phyloP scores from a whole-genome alignment of 352 stramenopile genomes.

The Ophiocytium majus region DNA sequence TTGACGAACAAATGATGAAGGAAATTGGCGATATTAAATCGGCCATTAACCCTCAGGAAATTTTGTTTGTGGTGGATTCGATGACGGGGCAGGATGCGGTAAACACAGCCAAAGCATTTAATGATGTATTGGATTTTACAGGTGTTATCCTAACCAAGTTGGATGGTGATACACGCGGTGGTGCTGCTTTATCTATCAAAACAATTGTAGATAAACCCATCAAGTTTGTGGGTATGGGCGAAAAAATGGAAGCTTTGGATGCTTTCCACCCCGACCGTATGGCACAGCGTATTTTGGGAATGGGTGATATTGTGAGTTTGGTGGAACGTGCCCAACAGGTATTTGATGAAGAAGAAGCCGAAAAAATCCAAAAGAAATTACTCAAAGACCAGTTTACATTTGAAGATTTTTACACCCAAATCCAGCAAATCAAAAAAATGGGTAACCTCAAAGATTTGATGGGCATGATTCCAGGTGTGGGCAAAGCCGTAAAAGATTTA shows the following conservation, averaged over 20 bases:
- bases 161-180: slow-evolving; percentile 71
- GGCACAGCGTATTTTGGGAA: slow-evolving; percentile 66
- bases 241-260: slow-evolving; percentile 65
- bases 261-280: slow-evolving; percentile 28
- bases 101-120: slow-evolving; percentile 67
- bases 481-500: not conserved
- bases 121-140: slow-evolving; percentile 67
- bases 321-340: slow-evolving; percentile 71
- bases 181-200: slow-evolving; percentile 51
- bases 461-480: not conserved
- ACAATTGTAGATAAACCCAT: slow-evolving; percentile 68
- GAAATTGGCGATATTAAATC: slow-evolving; percentile 62
- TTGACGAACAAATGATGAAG: slow-evolving; percentile 29
- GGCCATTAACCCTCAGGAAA: slow-evolving; percentile 65
- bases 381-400: not conserved
- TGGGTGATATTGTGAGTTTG: slow-evolving; percentile 71
- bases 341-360: slow-evolving; percentile 65
- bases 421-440: not conserved
- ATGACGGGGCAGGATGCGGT: slow-evolving; percentile 77
- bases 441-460: not conserved
- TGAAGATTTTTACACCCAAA: not conserved
- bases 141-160: slow-evolving; percentile 71
- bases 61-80: slow-evolving; percentile 72
- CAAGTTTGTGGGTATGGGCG: slow-evolving; percentile 73
- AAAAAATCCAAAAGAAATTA: slow-evolving; percentile 62